Conservation (phyloP, 768 basidiomycete genomes). For the Boletus pseudopeckii region DNA sequence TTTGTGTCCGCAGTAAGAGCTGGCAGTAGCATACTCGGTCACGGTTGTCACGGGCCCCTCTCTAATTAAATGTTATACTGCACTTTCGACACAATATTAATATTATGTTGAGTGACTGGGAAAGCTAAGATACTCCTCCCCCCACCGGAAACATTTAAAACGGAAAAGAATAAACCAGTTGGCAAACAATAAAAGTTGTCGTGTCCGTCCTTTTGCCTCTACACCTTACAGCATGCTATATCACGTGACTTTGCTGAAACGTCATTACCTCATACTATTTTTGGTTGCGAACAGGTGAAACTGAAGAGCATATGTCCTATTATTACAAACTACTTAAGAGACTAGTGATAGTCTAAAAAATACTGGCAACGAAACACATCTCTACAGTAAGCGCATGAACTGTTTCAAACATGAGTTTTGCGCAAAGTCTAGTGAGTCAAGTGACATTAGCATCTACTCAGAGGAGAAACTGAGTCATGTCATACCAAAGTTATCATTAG, state of each 20-base stretch:
- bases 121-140: not conserved
- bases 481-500: constrained; percentile 69
- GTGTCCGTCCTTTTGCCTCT: too few relatives aligned
- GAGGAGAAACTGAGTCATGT: not conserved
- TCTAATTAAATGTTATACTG: not conserved
- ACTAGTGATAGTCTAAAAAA: not conserved
- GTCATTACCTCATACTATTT: too few relatives aligned
- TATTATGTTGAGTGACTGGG: too few relatives aligned
- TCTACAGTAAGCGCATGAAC: constrained; percentile 28
- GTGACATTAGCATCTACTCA: constrained; percentile 3
- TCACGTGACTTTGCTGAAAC: too few relatives aligned
- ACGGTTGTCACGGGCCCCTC: not conserved
- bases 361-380: not conserved
- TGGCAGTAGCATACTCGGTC: not conserved
- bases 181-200: too few relatives aligned
- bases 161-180: too few relatives aligned
- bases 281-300: too few relatives aligned
- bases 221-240: too few relatives aligned
- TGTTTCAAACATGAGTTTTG: constrained; percentile 29
- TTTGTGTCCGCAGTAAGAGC: not conserved
- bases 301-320: too few relatives aligned
- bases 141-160: not conserved
- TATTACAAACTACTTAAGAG: too few relatives aligned
- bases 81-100: too few relatives aligned
- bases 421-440: constrained; percentile 18